phyloP scores from a whole-genome alignment of 805 yeast genomes.

The Candida dendrica region DNA sequence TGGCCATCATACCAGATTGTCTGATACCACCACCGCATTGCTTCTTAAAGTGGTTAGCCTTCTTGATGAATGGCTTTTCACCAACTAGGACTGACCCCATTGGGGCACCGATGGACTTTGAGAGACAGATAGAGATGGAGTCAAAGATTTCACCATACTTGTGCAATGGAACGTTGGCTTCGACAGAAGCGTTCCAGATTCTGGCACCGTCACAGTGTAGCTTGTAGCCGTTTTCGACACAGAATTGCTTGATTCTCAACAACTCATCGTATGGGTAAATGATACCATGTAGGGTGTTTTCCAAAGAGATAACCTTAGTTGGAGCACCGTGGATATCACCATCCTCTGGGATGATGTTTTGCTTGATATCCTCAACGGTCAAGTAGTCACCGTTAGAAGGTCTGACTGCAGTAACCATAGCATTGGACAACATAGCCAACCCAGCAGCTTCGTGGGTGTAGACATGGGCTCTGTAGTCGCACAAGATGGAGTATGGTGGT shows the following conservation, averaged over 20 bases:
- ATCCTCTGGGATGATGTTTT: slow-evolving; percentile 57
- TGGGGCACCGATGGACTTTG: slow-evolving; percentile 91
- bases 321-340: slow-evolving; percentile 88
- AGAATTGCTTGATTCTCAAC: slow-evolving; percentile 61
- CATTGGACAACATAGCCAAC: slow-evolving; percentile 79
- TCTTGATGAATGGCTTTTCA: slow-evolving; percentile 42
- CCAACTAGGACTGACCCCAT: slow-evolving; percentile 88
- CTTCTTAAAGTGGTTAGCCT: slow-evolving; percentile 81
- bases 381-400: slow-evolving; percentile 73
- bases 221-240: slow-evolving; percentile 47
- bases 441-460: slow-evolving; percentile 88
- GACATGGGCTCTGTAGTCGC: slow-evolving; percentile 84
- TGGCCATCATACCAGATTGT: slow-evolving; percentile 74
- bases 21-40: slow-evolving; percentile 94
- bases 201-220: slow-evolving; percentile 93
- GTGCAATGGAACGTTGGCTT: slow-evolving; percentile 41
- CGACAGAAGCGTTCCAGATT: slow-evolving; percentile 81
- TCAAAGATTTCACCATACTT: slow-evolving; percentile 78
- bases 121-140: slow-evolving; percentile 78
- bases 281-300: slow-evolving; percentile 83
- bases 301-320: slow-evolving; percentile 75
- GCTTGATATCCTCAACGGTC: slow-evolving; percentile 72
- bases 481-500: slow-evolving; percentile 83
- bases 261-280: slow-evolving; percentile 77
- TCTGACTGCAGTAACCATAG: slow-evolving; percentile 79